Conservation (phyloP, 108 stramenopile species). For the Skeletonema marinoi region DNA sequence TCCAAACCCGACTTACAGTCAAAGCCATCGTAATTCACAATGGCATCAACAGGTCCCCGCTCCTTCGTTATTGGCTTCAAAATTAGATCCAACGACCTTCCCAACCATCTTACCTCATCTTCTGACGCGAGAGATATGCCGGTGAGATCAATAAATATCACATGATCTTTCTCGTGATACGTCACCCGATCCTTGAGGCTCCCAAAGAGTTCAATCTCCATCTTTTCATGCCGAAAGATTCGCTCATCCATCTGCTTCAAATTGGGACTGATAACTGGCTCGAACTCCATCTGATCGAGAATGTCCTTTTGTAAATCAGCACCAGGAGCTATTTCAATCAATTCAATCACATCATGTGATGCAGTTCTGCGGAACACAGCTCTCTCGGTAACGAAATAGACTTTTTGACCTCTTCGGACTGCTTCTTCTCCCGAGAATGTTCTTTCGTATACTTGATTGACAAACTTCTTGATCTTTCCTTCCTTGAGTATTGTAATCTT, state of each 20-base stretch:
- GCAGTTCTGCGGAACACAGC: conserved; percentile 75
- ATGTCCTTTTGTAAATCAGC: conserved; percentile 79
- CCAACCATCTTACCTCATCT: conserved; percentile 64
- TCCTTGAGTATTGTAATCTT: conserved; percentile 60
- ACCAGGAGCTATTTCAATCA: conserved; percentile 86
- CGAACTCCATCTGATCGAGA: conserved; percentile 79
- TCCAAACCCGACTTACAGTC: conserved; percentile 55
- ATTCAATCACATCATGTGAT: conserved; percentile 58
- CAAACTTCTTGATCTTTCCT: conserved; percentile 76
- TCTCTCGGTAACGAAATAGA: conserved; percentile 79
- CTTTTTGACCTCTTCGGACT: conserved; percentile 71
- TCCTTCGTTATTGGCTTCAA: conserved; percentile 39
- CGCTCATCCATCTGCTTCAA: conserved; percentile 65
- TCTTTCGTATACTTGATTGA: conserved; percentile 60
- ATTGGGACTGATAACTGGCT: conserved; percentile 59
- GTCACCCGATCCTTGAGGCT: conserved; percentile 47
- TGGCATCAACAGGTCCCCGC: conserved; percentile 54
- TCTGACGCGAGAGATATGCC: conserved; percentile 54
- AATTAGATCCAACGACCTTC: conserved; percentile 34
- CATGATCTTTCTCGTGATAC: conserved; percentile 60
- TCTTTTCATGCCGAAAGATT: conserved; percentile 60
- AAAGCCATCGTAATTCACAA: conserved; percentile 69
- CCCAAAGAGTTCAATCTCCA: conserved; percentile 68
- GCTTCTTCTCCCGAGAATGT: conserved; percentile 81
- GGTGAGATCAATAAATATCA: conserved; percentile 64